Base-by-base conservation (phyloP, 257 asterid genomes). In the Ligustrum vulgare region DNA sequence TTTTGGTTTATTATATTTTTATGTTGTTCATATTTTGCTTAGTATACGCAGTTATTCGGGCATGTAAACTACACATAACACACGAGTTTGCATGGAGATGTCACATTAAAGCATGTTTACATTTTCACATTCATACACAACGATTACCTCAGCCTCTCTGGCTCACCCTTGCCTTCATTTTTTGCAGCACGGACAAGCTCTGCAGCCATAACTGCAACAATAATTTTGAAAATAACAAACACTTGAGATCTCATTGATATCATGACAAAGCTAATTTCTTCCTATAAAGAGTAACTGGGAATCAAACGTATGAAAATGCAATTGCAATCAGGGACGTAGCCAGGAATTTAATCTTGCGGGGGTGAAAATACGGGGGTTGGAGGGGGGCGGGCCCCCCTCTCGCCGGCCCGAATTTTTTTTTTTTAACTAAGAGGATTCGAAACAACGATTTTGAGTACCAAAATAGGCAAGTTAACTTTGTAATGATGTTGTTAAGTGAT, bases 201-300 rank as follows among this genome's bases (percentile, higher is more conserved):
- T 15, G 98, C 98, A 67, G 99, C 99, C 99, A 94, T 92, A 79
- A 93, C 99, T 94, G 93, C 69, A 76, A 77, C 62, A 82, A 65
- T 28, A 75, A 43, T 32, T 32, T 68, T 47, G 65, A 51, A 35
- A 75, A 67, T 37, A 69, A 43, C 75, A 58, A 79, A 69, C 56
- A 23, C 51, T 56, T 58, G 70, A 56, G 28, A 80, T 65, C 39
- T 67, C 72, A 70, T 56, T 28, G 70, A 47, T 43, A 67, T 31
- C 32, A 54, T 41, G 20, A 71, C 11, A 43, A 39, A 67, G 68
- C 16, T 63, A 67, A 64, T 18, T 54, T n/a, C 28, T 54, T n/a
- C 63, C 0, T n/a, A n/a, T 20, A n/a, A 7, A 54, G 31, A 54
- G 25, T n/a, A 54, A n/a, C 3, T n/a, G 63, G 63, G 31, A 7